Base-by-base conservation (phyloP, 2,329 filamentous ascomycete genomes). In the Fusarium nurragi region DNA sequence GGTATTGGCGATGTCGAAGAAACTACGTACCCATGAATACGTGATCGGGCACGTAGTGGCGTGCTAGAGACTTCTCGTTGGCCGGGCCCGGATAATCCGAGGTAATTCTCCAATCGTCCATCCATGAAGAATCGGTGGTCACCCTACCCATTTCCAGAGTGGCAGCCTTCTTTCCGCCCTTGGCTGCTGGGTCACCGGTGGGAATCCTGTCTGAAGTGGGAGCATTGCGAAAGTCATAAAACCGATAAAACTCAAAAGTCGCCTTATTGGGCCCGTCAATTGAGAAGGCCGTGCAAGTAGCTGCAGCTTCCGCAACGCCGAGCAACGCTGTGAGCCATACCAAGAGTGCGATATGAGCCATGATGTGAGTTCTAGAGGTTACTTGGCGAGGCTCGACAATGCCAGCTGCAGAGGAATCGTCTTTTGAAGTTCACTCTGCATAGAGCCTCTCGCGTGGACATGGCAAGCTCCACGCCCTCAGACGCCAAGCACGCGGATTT, bases 151-250 rank as follows among this genome's bases (percentile, higher is more conserved):
- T 16, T 12, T 38, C 25, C 13, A 50, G 22, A 6, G n/a, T 18
- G 14, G 28, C 47, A 19, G 36, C 14, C 6, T 50, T 25, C 18
- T 41, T 13, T n/a, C 32, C 41, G 26, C 32, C 10, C 2, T 40
- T 23, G 1, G 36, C 37, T 14, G 47, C 47, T 4, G 47, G 47
- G n/a, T 50, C 47, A 18, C 36, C 36, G 2, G 36, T 41, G 4
- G 22, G 19, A 3, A 50, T 12, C 0, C 10, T 12, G 11, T 50
- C 47, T 4, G 26, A 23, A 3, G 14, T 37, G 18, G 47, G 19
- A 18, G 11, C 37, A 50, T 22, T 41, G 16, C 37, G 47, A 28
- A 50, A 41, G 22, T 50, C 47, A 6, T 50, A 50, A n/a, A 50
- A 50, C 5, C 37, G 47, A 6, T 50, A 50, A 9, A 50, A 50